phyloP scores from a whole-genome alignment of 306 rosid genomes.

The Vigna radiata region DNA sequence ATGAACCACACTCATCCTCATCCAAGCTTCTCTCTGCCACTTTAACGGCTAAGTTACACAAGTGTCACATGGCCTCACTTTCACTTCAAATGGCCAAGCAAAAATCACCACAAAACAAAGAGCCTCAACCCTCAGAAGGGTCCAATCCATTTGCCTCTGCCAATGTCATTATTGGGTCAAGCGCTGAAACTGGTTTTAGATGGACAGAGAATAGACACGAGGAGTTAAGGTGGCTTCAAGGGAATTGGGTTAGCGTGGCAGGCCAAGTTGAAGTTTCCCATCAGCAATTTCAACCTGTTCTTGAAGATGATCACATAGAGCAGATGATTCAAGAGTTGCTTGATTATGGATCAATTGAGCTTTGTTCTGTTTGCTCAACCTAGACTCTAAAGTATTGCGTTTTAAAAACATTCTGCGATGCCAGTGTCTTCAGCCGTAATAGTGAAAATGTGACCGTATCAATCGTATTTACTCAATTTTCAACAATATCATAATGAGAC shows the following conservation, averaged over 20 bases:
- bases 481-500: neutral
- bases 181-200: conserved; percentile 36
- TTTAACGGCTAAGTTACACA: conserved; percentile 70
- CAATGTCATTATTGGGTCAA: conserved; percentile 42
- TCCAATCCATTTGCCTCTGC: neutral
- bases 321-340: conserved; percentile 91
- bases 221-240: conserved; percentile 41
- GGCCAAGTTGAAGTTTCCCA: conserved; percentile 44
- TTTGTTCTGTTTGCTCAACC: conserved; percentile 60
- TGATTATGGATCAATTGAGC: conserved; percentile 75
- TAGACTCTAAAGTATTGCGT: conserved; percentile 30
- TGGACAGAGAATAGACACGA: conserved; percentile 42
- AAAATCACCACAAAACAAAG: conserved; percentile 34
- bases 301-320: conserved; percentile 84
- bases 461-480: neutral
- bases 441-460: neutral
- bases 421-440: too few relatives aligned
- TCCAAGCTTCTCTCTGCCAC: conserved; percentile 69
- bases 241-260: conserved; percentile 47
- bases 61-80: conserved; percentile 77
- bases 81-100: conserved; percentile 73
- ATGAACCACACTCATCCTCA: conserved; percentile 57
- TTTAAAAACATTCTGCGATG: neutral
- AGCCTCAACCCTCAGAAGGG: conserved; percentile 42
- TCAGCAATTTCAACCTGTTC: conserved; percentile 63